Base-by-base conservation (phyloP, 2,329 filamentous ascomycete species). In the Pseudocercospora fuligena region DNA sequence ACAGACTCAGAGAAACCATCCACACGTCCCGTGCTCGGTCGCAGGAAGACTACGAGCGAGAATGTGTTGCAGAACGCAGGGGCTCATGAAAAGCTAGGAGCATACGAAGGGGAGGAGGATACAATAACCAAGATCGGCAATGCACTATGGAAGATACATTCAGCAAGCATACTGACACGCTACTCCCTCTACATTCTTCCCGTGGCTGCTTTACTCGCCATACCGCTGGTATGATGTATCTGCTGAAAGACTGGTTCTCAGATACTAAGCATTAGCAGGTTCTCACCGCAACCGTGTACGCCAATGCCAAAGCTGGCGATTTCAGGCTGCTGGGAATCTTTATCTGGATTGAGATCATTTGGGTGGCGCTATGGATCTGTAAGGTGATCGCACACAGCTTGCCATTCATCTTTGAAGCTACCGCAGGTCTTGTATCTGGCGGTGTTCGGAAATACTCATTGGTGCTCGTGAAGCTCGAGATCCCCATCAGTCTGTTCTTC, bases 401-500 rank as follows among this genome's bases (percentile, higher is more conserved):
- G 2, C 89, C 90, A 0, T 78, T 81, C 46, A 70, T 87, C 61
- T 92, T 92, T 78, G 89, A 91, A 83, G 89, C 90, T 73, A 85
- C 90, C 71, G 87, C 85, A 69, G 90, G 90, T 64, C 87, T 92
- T 31, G 85, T 92, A 75, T 90, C 88, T 76, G 86, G 87, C 14
- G 89, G 89, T 57, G 90, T 89, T 4, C 84, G 89, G 67, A 92
- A 92, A 77, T 92, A 92, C 73, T 88, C 88, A 53, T 85, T 85
- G 2, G 87, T 92, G 14, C 80, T 92, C 33, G 82, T 82, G 64
- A 87, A 88, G 64, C 81, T 92, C 46, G 88, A 89, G 73, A 86
- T 91, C 43, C 87, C 89, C 1, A 78, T 92, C 1, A 90, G 88
- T 2, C 82, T 92, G 58, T 89, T 92, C 76, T 87, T 90, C 73